Evolutionary conservation across 148 eudicot species (phyloP).

Genomic region (Silene uniflora): DNA sequence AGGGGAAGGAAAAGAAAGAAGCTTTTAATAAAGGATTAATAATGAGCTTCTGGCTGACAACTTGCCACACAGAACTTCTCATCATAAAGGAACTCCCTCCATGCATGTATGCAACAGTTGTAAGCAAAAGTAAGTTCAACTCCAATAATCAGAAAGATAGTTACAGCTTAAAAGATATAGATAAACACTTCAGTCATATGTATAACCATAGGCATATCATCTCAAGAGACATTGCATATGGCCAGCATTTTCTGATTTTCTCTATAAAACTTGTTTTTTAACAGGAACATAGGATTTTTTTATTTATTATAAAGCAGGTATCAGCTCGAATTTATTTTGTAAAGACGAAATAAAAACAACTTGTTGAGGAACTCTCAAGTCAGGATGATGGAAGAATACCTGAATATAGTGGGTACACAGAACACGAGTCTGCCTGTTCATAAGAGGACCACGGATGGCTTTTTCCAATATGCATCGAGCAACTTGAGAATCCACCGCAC

Average conservation of each 20-base stretch:
- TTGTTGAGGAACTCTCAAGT: background rate
- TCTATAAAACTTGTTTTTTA: background rate
- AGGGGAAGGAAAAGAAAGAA: too few relatives aligned
- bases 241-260: background rate
- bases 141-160: background rate
- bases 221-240: background rate
- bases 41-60: background rate
- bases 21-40: background rate
- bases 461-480: constrained; percentile 64
- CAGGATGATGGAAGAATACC: constrained; percentile 34
- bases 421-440: constrained; percentile 64
- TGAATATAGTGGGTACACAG: constrained; percentile 85
- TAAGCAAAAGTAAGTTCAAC: background rate
- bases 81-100: background rate
- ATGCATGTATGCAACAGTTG: background rate
- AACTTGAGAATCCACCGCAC: constrained; percentile 98
- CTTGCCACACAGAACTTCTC: background rate
- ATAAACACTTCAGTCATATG: background rate
- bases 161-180: background rate
- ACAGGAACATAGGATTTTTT: too few relatives aligned
- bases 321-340: too few relatives aligned
- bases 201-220: background rate
- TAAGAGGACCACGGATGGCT: constrained; percentile 74
- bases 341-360: background rate
- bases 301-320: too few relatives aligned